Evolutionary conservation across 495 filamentous ascomycete species (phyloP).

Genomic region (Aspergillus homomorphus): DNA sequence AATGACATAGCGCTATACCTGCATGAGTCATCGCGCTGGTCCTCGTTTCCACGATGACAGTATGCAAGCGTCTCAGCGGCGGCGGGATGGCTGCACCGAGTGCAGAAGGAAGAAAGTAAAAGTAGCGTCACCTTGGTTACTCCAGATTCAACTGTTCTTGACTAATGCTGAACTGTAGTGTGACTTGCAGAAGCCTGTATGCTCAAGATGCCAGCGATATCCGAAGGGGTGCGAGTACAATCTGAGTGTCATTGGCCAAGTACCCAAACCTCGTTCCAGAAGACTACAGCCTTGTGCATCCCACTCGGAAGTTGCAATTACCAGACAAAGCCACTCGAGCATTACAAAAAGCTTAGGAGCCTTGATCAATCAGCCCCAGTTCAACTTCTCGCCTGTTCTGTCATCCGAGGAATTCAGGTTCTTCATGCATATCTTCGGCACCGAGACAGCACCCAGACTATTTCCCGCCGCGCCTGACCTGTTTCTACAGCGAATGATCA

Average conservation of each 20-base stretch:
- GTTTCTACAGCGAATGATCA: conserved; percentile 28
- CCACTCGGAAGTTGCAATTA: neutral
- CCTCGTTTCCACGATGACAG: neutral
- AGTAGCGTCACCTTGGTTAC: conserved; percentile 9
- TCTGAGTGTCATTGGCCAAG: conserved; percentile 20
- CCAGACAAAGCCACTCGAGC: neutral
- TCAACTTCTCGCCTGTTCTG: conserved; percentile 24
- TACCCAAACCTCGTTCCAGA: neutral
- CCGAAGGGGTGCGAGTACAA: conserved; percentile 28
- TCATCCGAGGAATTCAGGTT: conserved; percentile 23
- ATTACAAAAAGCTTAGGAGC: neutral
- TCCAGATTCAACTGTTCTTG: neutral
- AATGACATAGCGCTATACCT: neutral
- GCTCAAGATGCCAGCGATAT: conserved; percentile 29
- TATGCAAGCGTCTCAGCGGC: conserved; percentile 13
- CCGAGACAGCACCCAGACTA: conserved; percentile 26
- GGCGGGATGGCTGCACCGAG: conserved; percentile 34
- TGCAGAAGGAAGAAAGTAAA: conserved; percentile 37
- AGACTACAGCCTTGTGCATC: neutral
- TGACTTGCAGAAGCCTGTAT: conserved; percentile 27
- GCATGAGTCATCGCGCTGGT: neutral
- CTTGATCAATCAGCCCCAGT: conserved; percentile 12
- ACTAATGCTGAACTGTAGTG: conserved; percentile 19
- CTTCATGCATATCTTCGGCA: conserved; percentile 28
- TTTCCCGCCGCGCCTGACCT: conserved; percentile 28